A percentile compares a stretch with the other conserved stretches of the same genome.
These are phyloP conservation scores for Arthroderma sp. DNA, from an alignment of 2,329 filamentous ascomycete genomes.

Conservation along the genomic window DNA sequence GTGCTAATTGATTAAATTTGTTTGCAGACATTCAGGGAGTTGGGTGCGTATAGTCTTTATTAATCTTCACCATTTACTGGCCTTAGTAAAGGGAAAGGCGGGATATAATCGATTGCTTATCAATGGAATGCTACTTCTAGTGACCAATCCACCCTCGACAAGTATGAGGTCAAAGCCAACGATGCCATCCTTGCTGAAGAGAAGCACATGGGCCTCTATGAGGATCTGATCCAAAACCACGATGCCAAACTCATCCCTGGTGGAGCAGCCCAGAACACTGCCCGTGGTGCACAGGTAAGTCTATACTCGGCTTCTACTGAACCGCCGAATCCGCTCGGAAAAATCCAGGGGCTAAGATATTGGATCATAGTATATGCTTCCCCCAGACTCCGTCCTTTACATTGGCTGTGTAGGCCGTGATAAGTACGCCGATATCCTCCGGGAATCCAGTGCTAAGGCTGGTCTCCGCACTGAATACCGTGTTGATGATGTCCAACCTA, in stretches of 20 bases:
- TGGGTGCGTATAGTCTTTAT: conserved; percentile 36
- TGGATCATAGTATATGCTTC: conserved; percentile 64
- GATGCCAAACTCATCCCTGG: conserved; percentile 90
- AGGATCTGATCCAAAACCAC: conserved; percentile 85
- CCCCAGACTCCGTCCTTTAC: conserved; percentile 79
- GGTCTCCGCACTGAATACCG: conserved; percentile 92
- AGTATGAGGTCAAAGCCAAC: conserved; percentile 90
- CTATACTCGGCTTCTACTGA: not conserved
- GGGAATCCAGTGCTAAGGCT: conserved; percentile 71
- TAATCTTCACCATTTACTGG: too few relatives aligned
- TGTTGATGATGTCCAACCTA: conserved; percentile 69
- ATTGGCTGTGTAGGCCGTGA: conserved; percentile 89
- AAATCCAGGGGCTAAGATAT: not conserved
- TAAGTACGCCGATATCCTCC: conserved; percentile 83
- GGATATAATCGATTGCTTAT: not conserved
- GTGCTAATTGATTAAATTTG: conserved; percentile 12
- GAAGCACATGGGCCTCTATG: conserved; percentile 79
- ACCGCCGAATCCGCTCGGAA: not conserved
- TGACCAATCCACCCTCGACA: conserved; percentile 70
- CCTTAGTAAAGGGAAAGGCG: too few relatives aligned
- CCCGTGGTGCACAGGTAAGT: conserved; percentile 68
- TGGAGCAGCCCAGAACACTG: conserved; percentile 94
- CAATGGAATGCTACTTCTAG: conserved; percentile 35
- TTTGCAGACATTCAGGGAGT: conserved; percentile 72
- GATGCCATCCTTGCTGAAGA: conserved; percentile 93